Evolutionary conservation across 345 rosid genomes (phyloP).

Genomic region (Hibiscus mutabilis): DNA sequence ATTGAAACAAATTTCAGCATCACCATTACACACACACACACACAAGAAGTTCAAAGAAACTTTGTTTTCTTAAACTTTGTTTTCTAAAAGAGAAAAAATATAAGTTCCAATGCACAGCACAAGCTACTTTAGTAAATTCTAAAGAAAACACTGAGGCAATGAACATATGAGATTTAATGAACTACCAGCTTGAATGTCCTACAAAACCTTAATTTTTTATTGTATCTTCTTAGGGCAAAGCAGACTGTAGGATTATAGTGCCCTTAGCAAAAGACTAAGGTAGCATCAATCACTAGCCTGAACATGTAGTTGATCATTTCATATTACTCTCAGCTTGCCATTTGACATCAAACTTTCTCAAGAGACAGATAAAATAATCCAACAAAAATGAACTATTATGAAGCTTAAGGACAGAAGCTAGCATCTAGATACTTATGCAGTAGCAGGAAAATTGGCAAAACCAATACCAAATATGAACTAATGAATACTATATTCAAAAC

Average conservation of each 20-base stretch:
- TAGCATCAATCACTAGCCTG: neutral
- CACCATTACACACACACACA: neutral
- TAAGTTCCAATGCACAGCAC: neutral
- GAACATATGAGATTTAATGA: neutral
- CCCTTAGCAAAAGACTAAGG: neutral
- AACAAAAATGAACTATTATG: neutral
- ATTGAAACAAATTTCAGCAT: conserved; percentile 6
- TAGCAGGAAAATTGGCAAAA: neutral
- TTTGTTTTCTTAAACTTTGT: neutral
- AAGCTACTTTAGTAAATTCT: neutral
- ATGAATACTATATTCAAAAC: neutral
- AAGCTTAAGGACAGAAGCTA: neutral
- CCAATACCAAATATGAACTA: neutral
- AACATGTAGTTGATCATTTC: neutral
- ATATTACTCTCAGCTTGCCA: neutral
- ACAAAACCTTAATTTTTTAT: neutral
- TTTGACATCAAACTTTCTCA: neutral
- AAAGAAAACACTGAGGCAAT: neutral
- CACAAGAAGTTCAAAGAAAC: neutral
- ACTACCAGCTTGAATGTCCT: neutral
- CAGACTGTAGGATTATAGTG: neutral
- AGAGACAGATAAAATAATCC: neutral
- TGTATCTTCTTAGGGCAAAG: neutral
- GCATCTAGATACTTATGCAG: neutral
- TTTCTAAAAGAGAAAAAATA: neutral